Conservation (phyloP, 2,329 filamentous ascomycete species). For the Coniochaeta pulveracea region DNA sequence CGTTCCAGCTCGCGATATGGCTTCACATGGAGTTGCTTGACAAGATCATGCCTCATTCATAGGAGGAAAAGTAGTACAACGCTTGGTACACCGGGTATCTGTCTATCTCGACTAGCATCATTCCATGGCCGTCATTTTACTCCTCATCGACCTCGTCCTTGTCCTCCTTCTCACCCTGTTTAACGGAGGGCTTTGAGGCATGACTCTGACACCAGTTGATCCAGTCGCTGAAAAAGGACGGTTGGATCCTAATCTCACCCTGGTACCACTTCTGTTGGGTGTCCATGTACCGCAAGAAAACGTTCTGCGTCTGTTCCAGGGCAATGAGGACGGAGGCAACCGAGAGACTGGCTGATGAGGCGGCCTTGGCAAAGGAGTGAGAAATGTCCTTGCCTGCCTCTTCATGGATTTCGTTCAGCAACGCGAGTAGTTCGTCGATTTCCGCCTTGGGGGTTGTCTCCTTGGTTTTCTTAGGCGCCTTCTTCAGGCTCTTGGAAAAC, state of each 20-base stretch:
- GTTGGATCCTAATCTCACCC: slow-evolving; percentile 48
- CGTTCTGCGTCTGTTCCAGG: slow-evolving; percentile 36
- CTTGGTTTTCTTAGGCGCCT: slow-evolving; percentile 33
- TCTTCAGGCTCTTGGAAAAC: slow-evolving; percentile 58
- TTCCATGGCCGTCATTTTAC: no score
- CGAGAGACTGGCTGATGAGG: slow-evolving; percentile 61
- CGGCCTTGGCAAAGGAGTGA: slow-evolving; percentile 62
- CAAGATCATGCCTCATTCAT: no score
- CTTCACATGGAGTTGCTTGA: no score
- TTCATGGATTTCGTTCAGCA: slow-evolving; percentile 57
- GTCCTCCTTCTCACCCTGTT: background rate
- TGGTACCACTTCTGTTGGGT: slow-evolving; percentile 50
- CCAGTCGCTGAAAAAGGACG: slow-evolving; percentile 60
- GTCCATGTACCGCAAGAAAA: slow-evolving; percentile 53
- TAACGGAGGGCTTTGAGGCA: slow-evolving; percentile 6
- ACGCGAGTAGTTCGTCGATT: slow-evolving; percentile 32
- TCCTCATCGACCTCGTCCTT: no score
- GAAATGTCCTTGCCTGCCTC: slow-evolving; percentile 53
- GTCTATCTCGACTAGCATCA: no score
- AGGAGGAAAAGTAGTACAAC: no score
- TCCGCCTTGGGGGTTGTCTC: slow-evolving; percentile 28
- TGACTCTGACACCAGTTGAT: slow-evolving; percentile 50
- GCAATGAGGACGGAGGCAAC: slow-evolving; percentile 47
- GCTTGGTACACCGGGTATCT: no score
- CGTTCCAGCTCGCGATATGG: no score